Evolutionary conservation across 1,284 basidiomycete genomes (phyloP).

Genomic region (Apiotrichum porosum): DNA sequence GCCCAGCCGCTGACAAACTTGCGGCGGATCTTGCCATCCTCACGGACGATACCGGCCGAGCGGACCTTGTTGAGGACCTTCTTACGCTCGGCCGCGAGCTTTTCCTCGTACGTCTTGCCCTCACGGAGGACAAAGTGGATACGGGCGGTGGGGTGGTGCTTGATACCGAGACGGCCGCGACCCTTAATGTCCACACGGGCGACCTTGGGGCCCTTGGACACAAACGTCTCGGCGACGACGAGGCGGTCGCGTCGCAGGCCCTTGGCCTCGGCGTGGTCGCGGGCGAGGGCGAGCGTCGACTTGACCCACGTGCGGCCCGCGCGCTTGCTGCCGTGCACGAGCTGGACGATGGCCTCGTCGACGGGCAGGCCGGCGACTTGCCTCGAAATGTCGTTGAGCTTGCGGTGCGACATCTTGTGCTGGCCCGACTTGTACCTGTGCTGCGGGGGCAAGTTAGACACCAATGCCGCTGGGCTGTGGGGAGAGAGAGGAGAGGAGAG

Average conservation of each 20-base stretch:
- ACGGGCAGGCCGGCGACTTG: constrained; percentile 86
- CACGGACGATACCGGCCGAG: constrained; percentile 69
- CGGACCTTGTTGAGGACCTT: constrained; percentile 70
- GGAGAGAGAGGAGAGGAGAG: not conserved
- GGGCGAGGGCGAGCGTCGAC: constrained; percentile 80
- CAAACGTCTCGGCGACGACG: constrained; percentile 88
- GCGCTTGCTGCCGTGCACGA: constrained; percentile 90
- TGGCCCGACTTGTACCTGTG: constrained; percentile 59
- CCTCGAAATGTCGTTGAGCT: constrained; percentile 78
- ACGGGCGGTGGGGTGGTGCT: constrained; percentile 69
- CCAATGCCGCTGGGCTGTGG: no score
- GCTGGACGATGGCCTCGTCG: constrained; percentile 91
- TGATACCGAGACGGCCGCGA: constrained; percentile 73
- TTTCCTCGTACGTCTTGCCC: constrained; percentile 72
- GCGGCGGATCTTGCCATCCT: constrained; percentile 73
- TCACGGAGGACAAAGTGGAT: constrained; percentile 75
- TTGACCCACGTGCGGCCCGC: constrained; percentile 72
- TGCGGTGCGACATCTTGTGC: constrained; percentile 90
- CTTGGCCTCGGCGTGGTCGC: constrained; percentile 82
- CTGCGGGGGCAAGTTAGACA: no score
- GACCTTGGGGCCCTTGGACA: constrained; percentile 69
- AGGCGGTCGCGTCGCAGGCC: constrained; percentile 68
- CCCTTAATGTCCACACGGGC: constrained; percentile 79
- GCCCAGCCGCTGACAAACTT: constrained; percentile 63
- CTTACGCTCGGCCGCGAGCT: constrained; percentile 59